A percentile compares a stretch with the other conserved stretches of the same genome.
Evolutionary conservation across 1,284 basidiomycete species (phyloP).

Genomic region (Boletus holoroseus): DNA sequence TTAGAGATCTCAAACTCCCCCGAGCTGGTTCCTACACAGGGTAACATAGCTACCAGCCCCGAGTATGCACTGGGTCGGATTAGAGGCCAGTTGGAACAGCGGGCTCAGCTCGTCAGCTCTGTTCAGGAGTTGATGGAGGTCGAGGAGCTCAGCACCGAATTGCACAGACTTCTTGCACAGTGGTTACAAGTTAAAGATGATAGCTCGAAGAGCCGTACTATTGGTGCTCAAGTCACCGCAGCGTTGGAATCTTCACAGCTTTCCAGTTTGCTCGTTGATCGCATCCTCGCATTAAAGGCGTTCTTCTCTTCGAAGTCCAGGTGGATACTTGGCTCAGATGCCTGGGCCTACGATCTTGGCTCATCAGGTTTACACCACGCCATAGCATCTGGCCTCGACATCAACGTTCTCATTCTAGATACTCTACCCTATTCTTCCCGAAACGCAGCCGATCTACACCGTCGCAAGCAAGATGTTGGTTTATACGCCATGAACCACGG

Average conservation of each 20-base stretch:
- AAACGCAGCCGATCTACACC: constrained; percentile 61
- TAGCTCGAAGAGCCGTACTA: constrained; percentile 48
- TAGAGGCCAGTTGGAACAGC: constrained; percentile 72
- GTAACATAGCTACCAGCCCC: constrained; percentile 76
- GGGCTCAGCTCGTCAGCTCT: constrained; percentile 57
- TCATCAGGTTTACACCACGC: constrained; percentile 95
- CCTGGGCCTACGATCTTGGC: constrained; percentile 96
- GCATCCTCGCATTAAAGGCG: constrained; percentile 54
- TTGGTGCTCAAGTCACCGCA: constrained; percentile 58
- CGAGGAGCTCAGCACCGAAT: constrained; percentile 44
- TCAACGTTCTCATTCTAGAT: constrained; percentile 96
- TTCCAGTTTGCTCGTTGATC: constrained; percentile 44
- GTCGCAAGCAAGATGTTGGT: constrained; percentile 89
- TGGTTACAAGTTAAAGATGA: constrained; percentile 75
- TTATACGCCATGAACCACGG: constrained; percentile 99
- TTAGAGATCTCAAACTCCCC: constrained; percentile 86
- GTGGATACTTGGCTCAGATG: constrained; percentile 97
- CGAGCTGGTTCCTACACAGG: constrained; percentile 60
- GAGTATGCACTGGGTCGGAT: constrained; percentile 93
- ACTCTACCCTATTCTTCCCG: constrained; percentile 82
- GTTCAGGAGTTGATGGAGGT: constrained; percentile 58
- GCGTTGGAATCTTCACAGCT: constrained; percentile 46
- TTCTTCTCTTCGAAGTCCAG: constrained; percentile 67
- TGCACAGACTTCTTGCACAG: constrained; percentile 69
- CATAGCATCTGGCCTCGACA: constrained; percentile 83